Percentiles rank a stretch among this genome's conserved stretches.
These are phyloP conservation scores for Datisca glomerata DNA, from an alignment of 306 rosid genomes.

Conservation along the genomic window DNA sequence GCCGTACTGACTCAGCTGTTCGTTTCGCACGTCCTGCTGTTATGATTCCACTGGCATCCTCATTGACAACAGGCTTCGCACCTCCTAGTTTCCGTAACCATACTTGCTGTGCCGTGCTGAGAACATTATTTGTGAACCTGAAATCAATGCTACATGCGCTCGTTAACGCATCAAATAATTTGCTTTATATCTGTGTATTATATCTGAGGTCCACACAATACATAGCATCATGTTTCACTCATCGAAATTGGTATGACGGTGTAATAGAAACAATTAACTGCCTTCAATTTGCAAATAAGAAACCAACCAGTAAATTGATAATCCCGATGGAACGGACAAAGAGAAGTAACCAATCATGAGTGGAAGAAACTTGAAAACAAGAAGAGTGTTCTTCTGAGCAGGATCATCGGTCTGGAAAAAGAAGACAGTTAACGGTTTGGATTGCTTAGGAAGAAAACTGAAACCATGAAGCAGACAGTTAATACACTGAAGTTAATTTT, in stretches of 20 bases:
- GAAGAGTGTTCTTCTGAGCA: slow-evolving; percentile 77
- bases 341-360: slow-evolving; percentile 99
- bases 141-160: slow-evolving; percentile 7
- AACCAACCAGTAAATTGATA: slow-evolving; percentile 97
- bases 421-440: slow-evolving; percentile 15
- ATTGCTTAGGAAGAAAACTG: slow-evolving; percentile 6
- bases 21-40: slow-evolving; percentile 97
- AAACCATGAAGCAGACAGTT: slow-evolving; percentile 11
- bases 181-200: not conserved
- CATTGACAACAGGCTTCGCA: slow-evolving; percentile 70
- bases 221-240: too few species aligned
- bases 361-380: slow-evolving; percentile 92
- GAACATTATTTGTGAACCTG: slow-evolving; percentile 89
- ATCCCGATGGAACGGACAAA: slow-evolving; percentile 93
- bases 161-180: too few species aligned
- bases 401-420: slow-evolving; percentile 89
- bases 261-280: not conserved
- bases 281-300: slow-evolving; percentile 11
- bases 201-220: not conserved
- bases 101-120: slow-evolving; percentile 97
- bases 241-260: too few species aligned
- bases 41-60: slow-evolving; percentile 80
- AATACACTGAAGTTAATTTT: slow-evolving; percentile 9
- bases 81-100: slow-evolving; percentile 97
- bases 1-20: slow-evolving; percentile 40